A percentile compares a stretch with the other conserved stretches of the same genome.
Evolutionary conservation across 345 rosid genomes (phyloP).

Genomic region (Populus tremula): DNA sequence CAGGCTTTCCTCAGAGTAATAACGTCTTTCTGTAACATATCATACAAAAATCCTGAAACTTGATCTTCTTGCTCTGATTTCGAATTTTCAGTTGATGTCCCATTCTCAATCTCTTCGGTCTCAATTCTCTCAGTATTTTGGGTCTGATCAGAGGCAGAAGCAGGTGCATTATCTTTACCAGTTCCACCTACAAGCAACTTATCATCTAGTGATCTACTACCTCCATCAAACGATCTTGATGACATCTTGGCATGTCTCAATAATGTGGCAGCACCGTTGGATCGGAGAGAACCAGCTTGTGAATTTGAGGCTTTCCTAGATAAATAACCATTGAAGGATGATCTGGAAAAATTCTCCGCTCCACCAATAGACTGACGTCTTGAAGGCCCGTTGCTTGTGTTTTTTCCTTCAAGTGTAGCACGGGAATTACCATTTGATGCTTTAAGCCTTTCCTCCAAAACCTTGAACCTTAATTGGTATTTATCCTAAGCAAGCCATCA

Average conservation of each 20-base stretch:
- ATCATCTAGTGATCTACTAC: conserved; percentile 28
- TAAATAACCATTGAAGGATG: conserved; percentile 28
- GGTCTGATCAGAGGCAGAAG: conserved; percentile 5
- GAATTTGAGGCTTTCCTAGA: conserved; percentile 26
- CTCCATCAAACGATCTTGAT: conserved; percentile 39
- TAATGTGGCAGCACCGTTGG: conserved; percentile 31
- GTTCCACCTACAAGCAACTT: conserved; percentile 21
- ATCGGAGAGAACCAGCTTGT: conserved; percentile 18
- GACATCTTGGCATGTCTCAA: conserved; percentile 29
- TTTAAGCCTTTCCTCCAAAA: conserved; percentile 43
- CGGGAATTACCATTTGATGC: conserved; percentile 26
- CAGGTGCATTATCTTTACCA: conserved; percentile 12
- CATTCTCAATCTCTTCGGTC: conserved; percentile 19
- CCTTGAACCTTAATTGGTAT: conserved; percentile 43
- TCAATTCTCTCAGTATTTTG: conserved; percentile 11
- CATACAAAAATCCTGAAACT: conserved; percentile 74
- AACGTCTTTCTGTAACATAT: conserved; percentile 94
- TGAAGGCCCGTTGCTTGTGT: conserved; percentile 25
- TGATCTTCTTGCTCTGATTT: conserved; percentile 44
- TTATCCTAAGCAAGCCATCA: conserved; percentile 35
- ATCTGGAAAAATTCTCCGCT: conserved; percentile 27
- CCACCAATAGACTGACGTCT: conserved; percentile 44
- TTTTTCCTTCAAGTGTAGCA: conserved; percentile 22
- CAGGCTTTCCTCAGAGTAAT: conserved; percentile 71
- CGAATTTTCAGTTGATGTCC: conserved; percentile 17